A percentile compares a stretch with the other conserved stretches of the same genome.
Conservation (phyloP, 129 eudicot genomes). For the Flaveria trinervia region DNA sequence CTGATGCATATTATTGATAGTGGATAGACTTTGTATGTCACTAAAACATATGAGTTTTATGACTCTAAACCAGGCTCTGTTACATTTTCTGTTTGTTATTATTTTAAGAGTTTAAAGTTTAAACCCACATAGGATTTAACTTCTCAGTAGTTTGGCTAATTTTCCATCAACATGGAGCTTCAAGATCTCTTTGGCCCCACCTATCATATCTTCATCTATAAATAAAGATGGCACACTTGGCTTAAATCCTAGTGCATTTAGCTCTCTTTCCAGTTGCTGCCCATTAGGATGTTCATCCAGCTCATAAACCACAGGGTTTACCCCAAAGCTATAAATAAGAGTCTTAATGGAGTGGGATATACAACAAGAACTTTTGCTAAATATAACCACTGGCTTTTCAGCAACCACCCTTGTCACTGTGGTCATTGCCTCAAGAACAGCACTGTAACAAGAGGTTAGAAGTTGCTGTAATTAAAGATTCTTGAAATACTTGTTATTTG, state of each 20-base stretch:
- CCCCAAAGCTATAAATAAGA: constrained; percentile 52
- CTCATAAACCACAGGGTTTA: constrained; percentile 53
- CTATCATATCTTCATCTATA: constrained; percentile 43
- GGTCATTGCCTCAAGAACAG: constrained; percentile 32
- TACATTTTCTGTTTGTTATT: constrained; percentile 8
- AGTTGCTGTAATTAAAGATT: constrained; percentile 2
- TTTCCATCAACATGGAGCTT: constrained; percentile 45
- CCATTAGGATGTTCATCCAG: constrained; percentile 52
- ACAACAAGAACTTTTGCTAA: constrained; percentile 58
- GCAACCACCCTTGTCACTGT: constrained; percentile 34
- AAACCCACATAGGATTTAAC: constrained; percentile 38
- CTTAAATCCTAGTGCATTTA: constrained; percentile 38
- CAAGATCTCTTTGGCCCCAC: constrained; percentile 57
- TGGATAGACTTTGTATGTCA: neutral
- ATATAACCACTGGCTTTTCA: constrained; percentile 60
- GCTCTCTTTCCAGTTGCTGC: constrained; percentile 33
- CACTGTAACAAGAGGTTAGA: neutral
- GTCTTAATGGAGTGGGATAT: constrained; percentile 53
- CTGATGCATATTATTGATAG: constrained; percentile 12
- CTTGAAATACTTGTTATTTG: constrained; percentile 8
- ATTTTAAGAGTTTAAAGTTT: constrained; percentile 7
- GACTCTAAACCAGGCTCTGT: neutral
- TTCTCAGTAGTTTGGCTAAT: constrained; percentile 49
- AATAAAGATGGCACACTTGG: constrained; percentile 42
- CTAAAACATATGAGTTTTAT: neutral